phyloP scores from a whole-genome alignment of 2,329 filamentous ascomycete genomes.

The Emergomyces orientalis region DNA sequence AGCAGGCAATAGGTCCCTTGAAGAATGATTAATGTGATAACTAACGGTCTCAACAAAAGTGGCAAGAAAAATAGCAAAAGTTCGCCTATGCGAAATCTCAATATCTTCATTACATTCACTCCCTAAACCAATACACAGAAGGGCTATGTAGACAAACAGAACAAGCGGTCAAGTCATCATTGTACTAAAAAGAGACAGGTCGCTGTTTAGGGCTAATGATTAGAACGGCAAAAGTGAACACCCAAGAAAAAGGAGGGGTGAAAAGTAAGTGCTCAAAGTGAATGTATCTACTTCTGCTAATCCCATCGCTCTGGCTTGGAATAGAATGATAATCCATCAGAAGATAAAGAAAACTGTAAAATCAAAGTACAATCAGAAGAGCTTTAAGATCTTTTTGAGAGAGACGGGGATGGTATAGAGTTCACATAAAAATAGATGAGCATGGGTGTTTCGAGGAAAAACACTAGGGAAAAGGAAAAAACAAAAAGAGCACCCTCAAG shows the following conservation, averaged over 20 bases:
- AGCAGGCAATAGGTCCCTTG: neutral
- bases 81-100: neutral
- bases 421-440: neutral
- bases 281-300: neutral
- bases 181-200: neutral
- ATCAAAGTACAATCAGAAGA: constrained; percentile 6
- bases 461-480: neutral
- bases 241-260: neutral
- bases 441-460: neutral
- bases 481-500: neutral
- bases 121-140: neutral
- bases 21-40: neutral
- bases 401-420: neutral
- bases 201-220: no score
- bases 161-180: neutral
- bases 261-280: neutral
- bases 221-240: neutral
- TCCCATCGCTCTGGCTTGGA: neutral
- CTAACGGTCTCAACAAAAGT: no score
- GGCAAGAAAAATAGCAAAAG: neutral
- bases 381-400: neutral
- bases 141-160: neutral
- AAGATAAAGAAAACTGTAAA: neutral
- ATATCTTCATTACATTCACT: neutral
- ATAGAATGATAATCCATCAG: neutral